Conservation (phyloP, 257 asterid genomes). For the Primulina eburnea region DNA sequence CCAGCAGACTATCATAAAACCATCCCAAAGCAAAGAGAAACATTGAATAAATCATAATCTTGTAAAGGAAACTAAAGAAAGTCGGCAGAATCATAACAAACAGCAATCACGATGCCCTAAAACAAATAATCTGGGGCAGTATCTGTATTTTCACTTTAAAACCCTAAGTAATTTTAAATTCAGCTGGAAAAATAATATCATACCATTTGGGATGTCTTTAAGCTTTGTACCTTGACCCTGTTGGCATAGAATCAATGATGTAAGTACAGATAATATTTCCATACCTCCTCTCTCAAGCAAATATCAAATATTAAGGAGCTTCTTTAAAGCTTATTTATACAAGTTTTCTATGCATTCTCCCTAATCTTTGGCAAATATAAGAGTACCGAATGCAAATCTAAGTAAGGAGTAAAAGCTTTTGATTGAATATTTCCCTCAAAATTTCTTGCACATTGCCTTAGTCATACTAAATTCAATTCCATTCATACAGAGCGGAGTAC, state of each 20-base stretch:
- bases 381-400: background rate
- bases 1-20: background rate
- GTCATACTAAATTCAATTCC: background rate
- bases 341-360: background rate
- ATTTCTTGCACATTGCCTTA: background rate
- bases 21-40: background rate
- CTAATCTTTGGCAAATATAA: background rate
- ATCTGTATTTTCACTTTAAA: background rate
- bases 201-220: slow-evolving; percentile 86
- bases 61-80: background rate
- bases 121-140: background rate
- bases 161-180: slow-evolving; percentile 12
- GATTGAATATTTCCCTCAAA: background rate
- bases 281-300: background rate
- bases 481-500: background rate
- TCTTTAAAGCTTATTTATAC: background rate
- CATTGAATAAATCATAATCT: background rate
- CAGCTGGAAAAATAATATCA: slow-evolving; percentile 24
- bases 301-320: background rate
- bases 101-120: background rate
- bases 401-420: too few species aligned
- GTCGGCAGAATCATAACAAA: background rate
- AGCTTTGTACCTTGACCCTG: slow-evolving; percentile 86
- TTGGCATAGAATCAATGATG: slow-evolving; percentile 19
- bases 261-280: slow-evolving; percentile 14